phyloP scores from a whole-genome alignment of 2,329 filamentous ascomycete genomes.

The Phialophora tarda region DNA sequence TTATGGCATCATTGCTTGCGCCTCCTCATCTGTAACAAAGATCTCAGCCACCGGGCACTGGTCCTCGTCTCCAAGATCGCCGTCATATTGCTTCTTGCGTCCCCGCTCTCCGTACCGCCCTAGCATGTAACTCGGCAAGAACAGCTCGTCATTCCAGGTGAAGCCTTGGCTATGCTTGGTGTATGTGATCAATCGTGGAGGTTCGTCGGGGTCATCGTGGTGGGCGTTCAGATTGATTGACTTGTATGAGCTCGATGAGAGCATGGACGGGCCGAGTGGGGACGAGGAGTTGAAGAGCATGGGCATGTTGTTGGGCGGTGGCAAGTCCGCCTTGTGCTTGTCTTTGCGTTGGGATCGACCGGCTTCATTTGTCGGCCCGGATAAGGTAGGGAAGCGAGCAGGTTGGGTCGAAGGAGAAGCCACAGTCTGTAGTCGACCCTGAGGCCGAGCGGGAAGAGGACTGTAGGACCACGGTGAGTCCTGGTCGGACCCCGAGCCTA shows the following conservation, averaged over 20 bases:
- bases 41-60: constrained; percentile 40
- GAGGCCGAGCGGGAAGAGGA: constrained; percentile 23
- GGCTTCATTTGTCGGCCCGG: constrained; percentile 11
- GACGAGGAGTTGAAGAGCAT: constrained; percentile 31
- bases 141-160: constrained; percentile 42
- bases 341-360: constrained; percentile 34
- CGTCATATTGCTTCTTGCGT: constrained; percentile 39
- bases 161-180: constrained; percentile 41
- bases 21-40: constrained; percentile 42
- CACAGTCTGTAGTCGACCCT: constrained; percentile 24
- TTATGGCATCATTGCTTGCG: constrained; percentile 37
- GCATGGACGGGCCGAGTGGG: constrained; percentile 40
- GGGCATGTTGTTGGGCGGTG: constrained; percentile 32
- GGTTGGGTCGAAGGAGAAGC: constrained; percentile 28
- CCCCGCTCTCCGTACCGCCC: constrained; percentile 37
- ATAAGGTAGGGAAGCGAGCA: constrained; percentile 15
- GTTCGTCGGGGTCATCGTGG: constrained; percentile 38
- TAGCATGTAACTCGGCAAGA: constrained; percentile 40
- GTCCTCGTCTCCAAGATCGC: constrained; percentile 39
- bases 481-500: constrained; percentile 30
- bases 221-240: constrained; percentile 40
- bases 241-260: constrained; percentile 40
- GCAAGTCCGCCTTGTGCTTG: constrained; percentile 33
- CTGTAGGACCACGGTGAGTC: constrained; percentile 35
- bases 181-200: constrained; percentile 39